Percentiles rank a stretch among this genome's conserved stretches.
phyloP scores from a whole-genome alignment of 768 basidiomycete species.

The Filobasidium wieringae region DNA sequence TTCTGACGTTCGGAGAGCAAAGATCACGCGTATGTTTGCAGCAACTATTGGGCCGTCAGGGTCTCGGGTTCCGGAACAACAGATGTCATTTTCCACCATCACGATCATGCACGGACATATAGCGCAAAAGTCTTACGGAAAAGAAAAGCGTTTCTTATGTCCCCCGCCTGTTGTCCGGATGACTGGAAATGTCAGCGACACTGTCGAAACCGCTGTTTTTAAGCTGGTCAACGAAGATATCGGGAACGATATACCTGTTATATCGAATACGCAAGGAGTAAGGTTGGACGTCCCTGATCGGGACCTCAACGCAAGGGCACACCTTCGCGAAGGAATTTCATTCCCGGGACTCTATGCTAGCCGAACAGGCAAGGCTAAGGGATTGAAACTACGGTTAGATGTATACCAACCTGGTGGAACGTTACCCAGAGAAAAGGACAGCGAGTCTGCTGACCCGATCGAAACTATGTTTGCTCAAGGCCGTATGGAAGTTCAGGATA shows the following conservation, averaged over 20 bases:
- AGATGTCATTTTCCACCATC: slow-evolving; percentile 20
- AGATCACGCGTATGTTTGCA: slow-evolving; percentile 15
- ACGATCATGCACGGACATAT: slow-evolving; percentile 67
- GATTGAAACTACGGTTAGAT: slow-evolving; percentile 23
- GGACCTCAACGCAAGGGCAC: slow-evolving; percentile 16
- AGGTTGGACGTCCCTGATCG: slow-evolving; percentile 10
- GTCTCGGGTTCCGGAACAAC: slow-evolving; percentile 14
- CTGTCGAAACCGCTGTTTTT: slow-evolving; percentile 12
- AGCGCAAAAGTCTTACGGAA: slow-evolving; percentile 91
- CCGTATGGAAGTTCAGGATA: not conserved
- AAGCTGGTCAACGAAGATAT: slow-evolving; percentile 12
- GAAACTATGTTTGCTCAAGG: not conserved
- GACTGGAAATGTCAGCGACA: slow-evolving; percentile 40
- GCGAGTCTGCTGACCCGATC: not conserved
- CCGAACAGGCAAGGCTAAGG: slow-evolving; percentile 22
- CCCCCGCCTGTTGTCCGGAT: slow-evolving; percentile 89
- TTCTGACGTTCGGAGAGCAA: slow-evolving; percentile 6
- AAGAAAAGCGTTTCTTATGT: slow-evolving; percentile 86
- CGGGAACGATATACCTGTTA: slow-evolving; percentile 9
- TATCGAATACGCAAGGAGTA: slow-evolving; percentile 15
- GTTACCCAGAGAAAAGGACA: slow-evolving; percentile 4
- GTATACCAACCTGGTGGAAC: slow-evolving; percentile 19
- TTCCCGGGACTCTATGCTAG: slow-evolving; percentile 28
- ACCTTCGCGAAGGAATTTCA: slow-evolving; percentile 26
- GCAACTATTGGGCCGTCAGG: slow-evolving; percentile 15